Conservation (phyloP, 257 asterid species). For the Gardenia jasminoides region DNA sequence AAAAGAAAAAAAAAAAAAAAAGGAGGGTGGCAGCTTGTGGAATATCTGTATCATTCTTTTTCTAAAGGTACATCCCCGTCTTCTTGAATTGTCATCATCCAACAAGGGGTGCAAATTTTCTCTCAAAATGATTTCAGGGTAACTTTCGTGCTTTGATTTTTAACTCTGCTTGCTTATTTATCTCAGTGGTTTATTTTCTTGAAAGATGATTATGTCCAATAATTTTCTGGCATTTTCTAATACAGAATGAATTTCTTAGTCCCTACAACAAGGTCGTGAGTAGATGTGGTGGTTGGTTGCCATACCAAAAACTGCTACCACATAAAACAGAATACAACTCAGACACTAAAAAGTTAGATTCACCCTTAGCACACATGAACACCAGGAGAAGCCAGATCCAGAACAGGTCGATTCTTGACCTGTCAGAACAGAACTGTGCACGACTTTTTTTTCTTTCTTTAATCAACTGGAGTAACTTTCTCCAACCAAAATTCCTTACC, state of each 20-base stretch:
- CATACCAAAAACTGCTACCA: background rate
- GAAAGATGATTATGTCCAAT: background rate
- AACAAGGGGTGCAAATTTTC: too few relatives aligned
- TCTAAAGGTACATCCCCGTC: too few relatives aligned
- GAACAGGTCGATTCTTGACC: slow-evolving; percentile 15
- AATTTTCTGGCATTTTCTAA: background rate
- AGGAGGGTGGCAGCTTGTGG: too few relatives aligned
- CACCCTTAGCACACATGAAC: slow-evolving; percentile 7
- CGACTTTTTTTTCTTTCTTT: background rate
- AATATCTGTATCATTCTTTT: too few relatives aligned
- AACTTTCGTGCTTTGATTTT: too few relatives aligned
- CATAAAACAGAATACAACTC: slow-evolving; percentile 9
- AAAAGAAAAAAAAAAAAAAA: too few relatives aligned
- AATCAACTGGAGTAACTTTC: too few relatives aligned
- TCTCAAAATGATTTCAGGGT: too few relatives aligned
- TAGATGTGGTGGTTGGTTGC: background rate
- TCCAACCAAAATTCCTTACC: background rate
- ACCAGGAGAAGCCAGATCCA: slow-evolving; percentile 18
- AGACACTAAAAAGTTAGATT: background rate
- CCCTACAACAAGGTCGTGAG: background rate
- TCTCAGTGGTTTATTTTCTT: slow-evolving; percentile 1
- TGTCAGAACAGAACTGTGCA: slow-evolving; percentile 26
- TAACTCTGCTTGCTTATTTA: background rate
- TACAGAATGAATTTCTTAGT: background rate
- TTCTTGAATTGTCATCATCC: too few relatives aligned